Conservation (phyloP, 345 rosid species). For the Passiflora organensis region DNA sequence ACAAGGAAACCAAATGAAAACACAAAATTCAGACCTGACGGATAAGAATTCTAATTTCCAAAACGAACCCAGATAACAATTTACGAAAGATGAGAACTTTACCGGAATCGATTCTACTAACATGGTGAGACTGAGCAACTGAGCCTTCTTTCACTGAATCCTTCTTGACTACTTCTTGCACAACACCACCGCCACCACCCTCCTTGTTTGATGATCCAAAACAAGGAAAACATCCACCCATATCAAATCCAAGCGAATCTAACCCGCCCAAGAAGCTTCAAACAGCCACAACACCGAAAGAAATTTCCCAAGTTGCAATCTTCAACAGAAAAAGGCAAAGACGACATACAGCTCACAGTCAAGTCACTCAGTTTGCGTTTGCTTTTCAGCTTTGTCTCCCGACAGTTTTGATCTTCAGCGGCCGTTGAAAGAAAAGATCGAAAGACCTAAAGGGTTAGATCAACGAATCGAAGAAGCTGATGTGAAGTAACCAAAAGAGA, state of each 20-base stretch:
- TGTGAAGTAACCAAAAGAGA: slow-evolving; percentile 25
- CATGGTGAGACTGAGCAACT: slow-evolving; percentile 64
- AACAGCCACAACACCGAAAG: no score
- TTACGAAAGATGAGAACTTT: slow-evolving; percentile 2
- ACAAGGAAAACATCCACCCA: slow-evolving; percentile 99
- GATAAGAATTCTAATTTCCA: slow-evolving; percentile 9
- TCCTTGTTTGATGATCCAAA: slow-evolving; percentile 82
- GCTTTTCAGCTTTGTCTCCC: slow-evolving; percentile 21
- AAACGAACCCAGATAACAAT: slow-evolving; percentile 6
- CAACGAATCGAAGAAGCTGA: slow-evolving; percentile 68
- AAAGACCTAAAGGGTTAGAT: slow-evolving; percentile 50
- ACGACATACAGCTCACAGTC: slow-evolving; percentile 12
- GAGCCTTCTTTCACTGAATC: slow-evolving; percentile 73
- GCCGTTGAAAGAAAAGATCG: slow-evolving; percentile 51
- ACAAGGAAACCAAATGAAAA: no score
- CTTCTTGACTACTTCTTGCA: slow-evolving; percentile 71
- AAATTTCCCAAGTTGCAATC: background rate
- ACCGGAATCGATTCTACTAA: slow-evolving; percentile 64
- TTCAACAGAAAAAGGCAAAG: background rate
- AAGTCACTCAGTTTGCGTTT: slow-evolving; percentile 16
- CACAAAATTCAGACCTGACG: slow-evolving; percentile 32
- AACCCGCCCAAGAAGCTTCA: slow-evolving; percentile 33
- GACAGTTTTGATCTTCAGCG: slow-evolving; percentile 37
- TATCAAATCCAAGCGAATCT: slow-evolving; percentile 45
- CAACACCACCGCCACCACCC: slow-evolving; percentile 35